These are phyloP conservation scores for Metschnikowia kunwiensis DNA, from an alignment of 805 yeast species.

Conservation along the genomic window DNA sequence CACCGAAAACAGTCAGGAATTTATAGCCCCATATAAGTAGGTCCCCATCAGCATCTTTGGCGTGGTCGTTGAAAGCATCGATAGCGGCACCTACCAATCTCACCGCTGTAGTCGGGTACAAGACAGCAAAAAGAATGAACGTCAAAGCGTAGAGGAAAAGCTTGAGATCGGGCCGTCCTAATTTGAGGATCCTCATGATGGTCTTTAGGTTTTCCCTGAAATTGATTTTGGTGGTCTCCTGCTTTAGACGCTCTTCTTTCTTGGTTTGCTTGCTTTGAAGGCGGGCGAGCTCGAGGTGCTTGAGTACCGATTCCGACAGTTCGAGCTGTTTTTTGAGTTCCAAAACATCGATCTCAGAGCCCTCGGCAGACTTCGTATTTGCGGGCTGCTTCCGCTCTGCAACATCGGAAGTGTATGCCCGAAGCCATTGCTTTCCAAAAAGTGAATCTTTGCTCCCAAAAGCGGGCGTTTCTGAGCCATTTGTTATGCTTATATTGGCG, in stretches of 20 bases:
- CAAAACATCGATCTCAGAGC: too few species aligned
- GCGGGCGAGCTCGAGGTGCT: conserved; percentile 11
- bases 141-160: conserved; percentile 39
- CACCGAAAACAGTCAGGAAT: conserved; percentile 37
- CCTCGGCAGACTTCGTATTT: too few species aligned
- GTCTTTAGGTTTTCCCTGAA: conserved; percentile 36
- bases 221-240: conserved; percentile 23
- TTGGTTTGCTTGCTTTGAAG: conserved; percentile 7
- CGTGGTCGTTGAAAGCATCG: conserved; percentile 38
- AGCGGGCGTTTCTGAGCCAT: too few species aligned
- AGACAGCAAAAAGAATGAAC: conserved; percentile 42
- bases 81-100: conserved; percentile 43
- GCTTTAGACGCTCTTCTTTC: conserved; percentile 30
- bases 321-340: conserved; percentile 6
- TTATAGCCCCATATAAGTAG: conserved; percentile 44
- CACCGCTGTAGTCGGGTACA: conserved; percentile 44
- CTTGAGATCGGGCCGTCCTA: conserved; percentile 40
- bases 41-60: conserved; percentile 37
- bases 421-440: too few species aligned
- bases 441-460: too few species aligned
- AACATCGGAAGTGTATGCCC: too few species aligned
- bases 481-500: too few species aligned
- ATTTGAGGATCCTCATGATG: conserved; percentile 34
- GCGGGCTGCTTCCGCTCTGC: too few species aligned
- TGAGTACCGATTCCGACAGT: conserved; percentile 8